Evolutionary conservation across 2,329 filamentous ascomycete species (phyloP), one percentile per base, ranked within the genome.

Genomic region (Aspergillus pseudotamarii): DNA sequence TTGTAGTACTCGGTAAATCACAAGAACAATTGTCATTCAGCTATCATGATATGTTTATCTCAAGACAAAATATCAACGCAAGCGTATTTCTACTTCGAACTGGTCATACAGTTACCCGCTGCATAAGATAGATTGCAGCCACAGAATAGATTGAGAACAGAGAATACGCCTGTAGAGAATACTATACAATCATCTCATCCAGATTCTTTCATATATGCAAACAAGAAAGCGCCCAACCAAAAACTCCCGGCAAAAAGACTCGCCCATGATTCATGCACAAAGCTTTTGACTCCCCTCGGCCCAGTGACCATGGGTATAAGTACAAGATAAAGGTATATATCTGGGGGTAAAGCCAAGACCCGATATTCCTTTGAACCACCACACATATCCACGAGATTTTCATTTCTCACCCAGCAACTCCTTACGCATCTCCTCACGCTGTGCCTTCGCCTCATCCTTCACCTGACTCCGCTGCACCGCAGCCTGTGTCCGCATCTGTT

Each of bases 371-470:
- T 48, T 32, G 30, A 32, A 32, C 2, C 34, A 26, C 6, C 23
- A 19, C n/a, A 4, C 28, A 54, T n/a, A 16, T 28, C 45, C 21
- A 14, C 45, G 45, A 48, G 12, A 6, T 54, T 26, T 26, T 26
- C 64, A 77, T 71, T 76, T 75, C 59, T 70, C 72, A 21, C 76
- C 77, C 58, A 75, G 62, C 62, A 79, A 62, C 61, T 79, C 77
- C 69, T 76, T 77, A 36, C 76, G 71, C 76, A 79, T 79, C 62
- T 77, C 75, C 57, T 79, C 77, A 12, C 72, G 68, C 65, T 79
- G 77, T 66, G 66, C 66, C 62, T 64, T 66, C 4, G 73, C 70
- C 41, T 78, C 74, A 21, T 78, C 76, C 64, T 75, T 74, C 1
- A 66, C 69, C 60, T 68, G 69, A 12, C 57, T 63, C 11, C 67